Conservation (phyloP, 176 grass and related monocot genomes). For the Bromus sterilis region DNA sequence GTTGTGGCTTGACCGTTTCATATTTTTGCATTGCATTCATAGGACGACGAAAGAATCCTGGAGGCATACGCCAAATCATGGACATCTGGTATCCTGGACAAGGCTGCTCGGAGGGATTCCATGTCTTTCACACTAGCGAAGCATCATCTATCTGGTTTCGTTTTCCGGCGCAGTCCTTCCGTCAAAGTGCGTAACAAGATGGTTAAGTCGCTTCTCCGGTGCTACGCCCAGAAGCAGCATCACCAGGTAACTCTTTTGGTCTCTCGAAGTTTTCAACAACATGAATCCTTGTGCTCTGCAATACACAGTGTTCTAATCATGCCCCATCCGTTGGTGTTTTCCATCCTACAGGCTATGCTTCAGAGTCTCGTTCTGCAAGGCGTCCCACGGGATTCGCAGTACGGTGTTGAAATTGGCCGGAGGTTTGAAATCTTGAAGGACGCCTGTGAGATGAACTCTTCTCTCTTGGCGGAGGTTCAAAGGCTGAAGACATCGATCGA, state of each 20-base stretch:
- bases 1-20: not conserved
- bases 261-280: not conserved
- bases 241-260: slow-evolving; percentile 48
- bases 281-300: not conserved
- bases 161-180: slow-evolving; percentile 33
- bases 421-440: slow-evolving; percentile 51
- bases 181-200: slow-evolving; percentile 59
- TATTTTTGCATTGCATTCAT: slow-evolving; percentile 18
- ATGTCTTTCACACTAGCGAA: slow-evolving; percentile 49
- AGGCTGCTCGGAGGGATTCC: slow-evolving; percentile 49
- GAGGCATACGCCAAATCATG: slow-evolving; percentile 85
- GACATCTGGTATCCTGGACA: slow-evolving; percentile 68
- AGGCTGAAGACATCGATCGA: slow-evolving; percentile 35
- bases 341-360: slow-evolving; percentile 51
- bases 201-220: slow-evolving; percentile 60
- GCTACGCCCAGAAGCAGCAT: slow-evolving; percentile 47
- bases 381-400: slow-evolving; percentile 28
- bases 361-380: slow-evolving; percentile 49
- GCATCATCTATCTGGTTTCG: slow-evolving; percentile 63
- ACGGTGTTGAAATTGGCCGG: slow-evolving; percentile 28
- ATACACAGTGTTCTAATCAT: not conserved
- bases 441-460: slow-evolving; percentile 71
- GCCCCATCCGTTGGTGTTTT: not conserved
- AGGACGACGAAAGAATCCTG: slow-evolving; percentile 70
- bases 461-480: slow-evolving; percentile 50